Percentiles rank a stretch among this genome's conserved stretches.
These are phyloP conservation scores for Vaccinium myrtillus DNA, from an alignment of 148 eudicot genomes.

Conservation along the genomic window DNA sequence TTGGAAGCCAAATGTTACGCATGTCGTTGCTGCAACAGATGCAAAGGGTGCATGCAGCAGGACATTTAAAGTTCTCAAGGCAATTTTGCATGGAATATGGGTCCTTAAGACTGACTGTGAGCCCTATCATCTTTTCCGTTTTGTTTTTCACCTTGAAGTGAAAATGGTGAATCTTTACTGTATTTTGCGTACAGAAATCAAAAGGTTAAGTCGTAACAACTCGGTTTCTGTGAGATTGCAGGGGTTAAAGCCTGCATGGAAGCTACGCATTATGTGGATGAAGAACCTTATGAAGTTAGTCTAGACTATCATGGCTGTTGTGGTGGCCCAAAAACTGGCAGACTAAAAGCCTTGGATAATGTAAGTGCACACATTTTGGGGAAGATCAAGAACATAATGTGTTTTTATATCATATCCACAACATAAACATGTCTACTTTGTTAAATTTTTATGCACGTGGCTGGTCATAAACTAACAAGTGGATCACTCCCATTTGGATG, in stretches of 20 bases:
- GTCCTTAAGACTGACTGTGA: slow-evolving; percentile 71
- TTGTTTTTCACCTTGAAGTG: background rate
- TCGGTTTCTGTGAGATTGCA: slow-evolving; percentile 23
- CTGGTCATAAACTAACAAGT: background rate
- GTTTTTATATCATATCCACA: background rate
- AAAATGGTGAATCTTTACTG: background rate
- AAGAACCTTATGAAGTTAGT: slow-evolving; percentile 72
- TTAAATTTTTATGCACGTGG: background rate
- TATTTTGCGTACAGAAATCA: background rate
- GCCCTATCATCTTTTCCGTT: slow-evolving; percentile 18
- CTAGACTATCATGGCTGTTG: slow-evolving; percentile 71
- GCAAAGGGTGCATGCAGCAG: slow-evolving; percentile 78
- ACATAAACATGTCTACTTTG: background rate
- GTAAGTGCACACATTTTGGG: slow-evolving; percentile 36
- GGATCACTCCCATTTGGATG: background rate
- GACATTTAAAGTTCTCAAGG: slow-evolving; percentile 87
- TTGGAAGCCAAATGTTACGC: slow-evolving; percentile 82
- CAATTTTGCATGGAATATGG: slow-evolving; percentile 85
- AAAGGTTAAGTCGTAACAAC: background rate
- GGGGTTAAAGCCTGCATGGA: slow-evolving; percentile 76
- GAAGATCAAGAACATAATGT: background rate
- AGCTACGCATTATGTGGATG: slow-evolving; percentile 46
- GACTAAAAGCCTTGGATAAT: slow-evolving; percentile 49
- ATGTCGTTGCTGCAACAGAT: slow-evolving; percentile 91
- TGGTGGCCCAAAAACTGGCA: slow-evolving; percentile 74